Evolutionary conservation across 1,284 basidiomycete species (phyloP).

Genomic region (Sporisorium exsertum): DNA sequence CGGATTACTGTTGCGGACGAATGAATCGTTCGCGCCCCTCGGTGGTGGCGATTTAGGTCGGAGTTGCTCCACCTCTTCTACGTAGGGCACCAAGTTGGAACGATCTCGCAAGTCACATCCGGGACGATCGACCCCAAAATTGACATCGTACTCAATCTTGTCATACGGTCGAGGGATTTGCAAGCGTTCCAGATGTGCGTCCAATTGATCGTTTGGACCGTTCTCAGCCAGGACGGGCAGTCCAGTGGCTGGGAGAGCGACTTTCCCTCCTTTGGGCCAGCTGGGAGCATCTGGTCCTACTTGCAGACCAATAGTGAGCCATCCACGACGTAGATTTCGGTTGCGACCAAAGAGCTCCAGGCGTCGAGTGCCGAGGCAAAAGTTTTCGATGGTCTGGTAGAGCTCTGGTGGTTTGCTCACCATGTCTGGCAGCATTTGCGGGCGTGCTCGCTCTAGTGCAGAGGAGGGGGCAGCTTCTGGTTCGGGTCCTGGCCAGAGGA

Average conservation of each 20-base stretch:
- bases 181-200: constrained; percentile 15
- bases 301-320: constrained; percentile 82
- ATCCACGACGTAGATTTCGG: constrained; percentile 82
- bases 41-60: constrained; percentile 62
- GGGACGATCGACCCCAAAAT: constrained; percentile 60
- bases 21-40: constrained; percentile 7
- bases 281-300: constrained; percentile 56
- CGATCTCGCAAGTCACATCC: constrained; percentile 57
- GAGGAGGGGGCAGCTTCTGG: constrained; percentile 72
- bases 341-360: constrained; percentile 88
- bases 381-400: constrained; percentile 95
- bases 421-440: constrained; percentile 73
- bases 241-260: constrained; percentile 19
- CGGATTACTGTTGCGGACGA: constrained; percentile 1
- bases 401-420: constrained; percentile 91
- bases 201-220: constrained; percentile 2
- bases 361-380: constrained; percentile 91
- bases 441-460: neutral
- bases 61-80: constrained; percentile 54
- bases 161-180: constrained; percentile 43
- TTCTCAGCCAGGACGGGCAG: constrained; percentile 10
- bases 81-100: constrained; percentile 59
- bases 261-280: constrained; percentile 20
- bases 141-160: constrained; percentile 48
- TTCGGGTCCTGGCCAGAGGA: constrained; percentile 84